phyloP scores from a whole-genome alignment of 106 monocot species.

The Dioscorea dumetorum region DNA sequence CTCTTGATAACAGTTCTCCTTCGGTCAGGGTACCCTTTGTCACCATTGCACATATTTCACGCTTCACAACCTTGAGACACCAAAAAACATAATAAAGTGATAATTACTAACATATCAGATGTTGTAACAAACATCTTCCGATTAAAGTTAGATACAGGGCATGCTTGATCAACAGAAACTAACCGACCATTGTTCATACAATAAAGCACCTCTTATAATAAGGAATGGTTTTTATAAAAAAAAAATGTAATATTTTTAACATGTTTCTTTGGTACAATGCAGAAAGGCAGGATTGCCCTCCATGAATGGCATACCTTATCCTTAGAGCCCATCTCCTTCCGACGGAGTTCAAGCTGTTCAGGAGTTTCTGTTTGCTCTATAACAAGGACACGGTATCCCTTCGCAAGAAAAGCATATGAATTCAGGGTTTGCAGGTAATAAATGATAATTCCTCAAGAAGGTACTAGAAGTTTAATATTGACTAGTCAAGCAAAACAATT shows the following conservation, averaged over 20 bases:
- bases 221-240: no score
- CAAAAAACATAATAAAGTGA: not conserved
- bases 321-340: slow-evolving; percentile 85
- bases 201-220: no score
- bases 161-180: not conserved
- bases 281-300: no score
- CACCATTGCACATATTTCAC: slow-evolving; percentile 96
- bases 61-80: slow-evolving; percentile 83
- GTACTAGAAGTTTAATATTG: not conserved
- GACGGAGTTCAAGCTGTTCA: slow-evolving; percentile 85
- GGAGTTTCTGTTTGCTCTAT: slow-evolving; percentile 97
- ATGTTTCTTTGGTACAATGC: no score
- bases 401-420: not conserved
- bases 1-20: slow-evolving; percentile 57
- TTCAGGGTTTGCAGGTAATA: no score
- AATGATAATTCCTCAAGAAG: no score
- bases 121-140: not conserved
- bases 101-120: not conserved
- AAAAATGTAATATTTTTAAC: no score
- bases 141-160: not conserved
- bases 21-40: slow-evolving; percentile 91
- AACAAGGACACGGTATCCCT: slow-evolving; percentile 94
- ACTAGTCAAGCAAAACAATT: not conserved
- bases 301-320: slow-evolving; percentile 53
- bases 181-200: not conserved